Base-by-base conservation (phyloP, 163 green algal species). In the Chloromonas sp. region DNA sequence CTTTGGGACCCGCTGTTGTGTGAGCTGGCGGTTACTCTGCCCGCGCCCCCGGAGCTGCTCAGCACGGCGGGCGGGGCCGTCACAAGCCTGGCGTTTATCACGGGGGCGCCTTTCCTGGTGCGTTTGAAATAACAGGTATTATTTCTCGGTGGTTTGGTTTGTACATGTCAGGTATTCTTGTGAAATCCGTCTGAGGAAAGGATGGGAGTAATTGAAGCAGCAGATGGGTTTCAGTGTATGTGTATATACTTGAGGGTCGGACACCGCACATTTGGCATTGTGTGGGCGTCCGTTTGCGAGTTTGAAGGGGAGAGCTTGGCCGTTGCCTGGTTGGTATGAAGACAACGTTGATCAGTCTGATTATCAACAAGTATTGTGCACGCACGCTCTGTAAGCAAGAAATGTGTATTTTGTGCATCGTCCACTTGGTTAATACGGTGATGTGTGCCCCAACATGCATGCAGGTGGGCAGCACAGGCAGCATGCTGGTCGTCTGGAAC, bases 401-500 rank as follows among this genome's bases (percentile, higher is more conserved):
- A 36, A 36, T 36, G 36, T 36, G 36, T 36, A 36, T 36, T 36
- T 36, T 36, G 36, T 36, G 36, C 36, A 36, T 36, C 36, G 36
- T 36, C 36, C 36, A 36, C 36, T 36, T 36, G 36, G 36, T 36
- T 36, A 36, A 36, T 36, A 36, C 36, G 36, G 36, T 36, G 36
- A 36, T 81, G 74, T 80, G 74, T 80, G 11, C 14, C 5, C 14
- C 14, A 5, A 5, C 2, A 13, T 57, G 11, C 14, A 15, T 66
- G 62, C 81, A 84, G 81, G 81, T 84, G 3, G 78, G 81, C 74
- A 81, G 83, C 14, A 70, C 82, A 60, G 62, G 82, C 2, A 5
- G 57, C 60, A 78, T n/a, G 1, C 60, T 97, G 60, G 85, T 87
- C 0, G 93, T 96, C 60, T 97, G 92, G 91, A 92, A 96, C 89